Conservation (phyloP, 139 green algal genomes). For the Protoeuglena noctilucae region DNA sequence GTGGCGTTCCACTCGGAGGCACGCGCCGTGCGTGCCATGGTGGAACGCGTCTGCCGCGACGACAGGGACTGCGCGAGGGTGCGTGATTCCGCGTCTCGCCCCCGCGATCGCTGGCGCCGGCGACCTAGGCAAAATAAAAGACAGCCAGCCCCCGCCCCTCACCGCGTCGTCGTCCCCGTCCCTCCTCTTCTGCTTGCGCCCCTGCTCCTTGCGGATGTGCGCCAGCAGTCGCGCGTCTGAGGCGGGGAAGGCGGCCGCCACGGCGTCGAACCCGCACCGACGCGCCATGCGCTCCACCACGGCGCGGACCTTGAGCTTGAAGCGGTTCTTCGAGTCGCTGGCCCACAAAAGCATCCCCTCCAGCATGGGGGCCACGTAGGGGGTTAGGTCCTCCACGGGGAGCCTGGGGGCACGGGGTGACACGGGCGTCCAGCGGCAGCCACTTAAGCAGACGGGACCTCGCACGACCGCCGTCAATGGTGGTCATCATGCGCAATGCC, state of each 20-base stretch:
- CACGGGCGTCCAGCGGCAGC: no score
- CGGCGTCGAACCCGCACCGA: slow-evolving; percentile 64
- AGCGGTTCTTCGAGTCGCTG: slow-evolving; percentile 91
- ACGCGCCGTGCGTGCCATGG: slow-evolving; percentile 30
- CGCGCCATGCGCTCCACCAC: slow-evolving; percentile 77
- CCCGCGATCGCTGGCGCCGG: no score
- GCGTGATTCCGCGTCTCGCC: background rate
- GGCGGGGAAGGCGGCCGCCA: slow-evolving; percentile 54
- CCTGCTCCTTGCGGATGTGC: slow-evolving; percentile 71
- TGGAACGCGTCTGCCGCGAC: slow-evolving; percentile 6
- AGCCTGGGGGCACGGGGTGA: slow-evolving; percentile 27
- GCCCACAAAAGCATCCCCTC: slow-evolving; percentile 79
- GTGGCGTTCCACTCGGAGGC: slow-evolving; percentile 50
- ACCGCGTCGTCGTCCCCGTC: slow-evolving; percentile 8
- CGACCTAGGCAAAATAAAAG: no score
- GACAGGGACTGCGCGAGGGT: no score
- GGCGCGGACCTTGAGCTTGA: slow-evolving; percentile 76
- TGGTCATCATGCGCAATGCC: no score
- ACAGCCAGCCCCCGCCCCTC: slow-evolving; percentile 12
- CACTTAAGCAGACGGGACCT: no score
- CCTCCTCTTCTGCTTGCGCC: slow-evolving; percentile 32
- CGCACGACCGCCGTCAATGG: no score
- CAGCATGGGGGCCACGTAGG: slow-evolving; percentile 52
- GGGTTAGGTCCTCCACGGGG: slow-evolving; percentile 39
- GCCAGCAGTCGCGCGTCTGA: slow-evolving; percentile 54